Conservation (phyloP, 1,284 basidiomycete genomes). For the Takashimella koratensis region DNA sequence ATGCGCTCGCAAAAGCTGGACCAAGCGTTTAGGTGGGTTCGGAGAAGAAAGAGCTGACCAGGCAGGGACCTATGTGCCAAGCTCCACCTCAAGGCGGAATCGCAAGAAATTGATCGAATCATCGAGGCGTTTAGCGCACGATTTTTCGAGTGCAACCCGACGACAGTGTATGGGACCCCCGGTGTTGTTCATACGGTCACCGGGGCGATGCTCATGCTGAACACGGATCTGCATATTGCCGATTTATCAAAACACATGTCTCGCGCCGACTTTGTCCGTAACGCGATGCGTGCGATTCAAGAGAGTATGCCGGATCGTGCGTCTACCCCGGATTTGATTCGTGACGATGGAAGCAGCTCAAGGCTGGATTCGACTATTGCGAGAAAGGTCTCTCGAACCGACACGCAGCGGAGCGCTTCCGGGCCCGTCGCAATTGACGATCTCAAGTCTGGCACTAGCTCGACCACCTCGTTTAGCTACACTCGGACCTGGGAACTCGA, state of each 20-base stretch:
- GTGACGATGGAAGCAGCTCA: constrained; percentile 61
- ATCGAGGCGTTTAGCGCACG: constrained; percentile 83
- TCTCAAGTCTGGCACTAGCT: constrained; percentile 20
- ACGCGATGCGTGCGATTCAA: constrained; percentile 79
- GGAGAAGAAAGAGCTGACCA: neutral
- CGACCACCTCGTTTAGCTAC: constrained; percentile 37
- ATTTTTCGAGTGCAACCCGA: constrained; percentile 87
- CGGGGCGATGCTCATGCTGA: constrained; percentile 88
- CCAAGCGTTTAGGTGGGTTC: constrained; percentile 76
- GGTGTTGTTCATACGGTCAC: constrained; percentile 92
- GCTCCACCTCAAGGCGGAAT: constrained; percentile 90
- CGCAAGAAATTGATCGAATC: constrained; percentile 96
- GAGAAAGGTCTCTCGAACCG: neutral
- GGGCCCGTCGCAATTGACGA: constrained; percentile 26
- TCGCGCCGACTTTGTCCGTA: constrained; percentile 84
- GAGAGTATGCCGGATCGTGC: constrained; percentile 40
- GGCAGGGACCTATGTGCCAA: constrained; percentile 81
- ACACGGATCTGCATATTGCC: constrained; percentile 95
- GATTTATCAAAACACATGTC: constrained; percentile 89
- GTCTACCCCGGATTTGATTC: constrained; percentile 62
- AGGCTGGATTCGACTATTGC: neutral
- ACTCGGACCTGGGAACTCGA: constrained; percentile 67
- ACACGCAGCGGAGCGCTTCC: constrained; percentile 28
- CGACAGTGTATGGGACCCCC: constrained; percentile 70
- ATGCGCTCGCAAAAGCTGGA: constrained; percentile 79